Evolutionary conservation across 768 basidiomycete species (phyloP).

Genomic region (Collybia nuda): DNA sequence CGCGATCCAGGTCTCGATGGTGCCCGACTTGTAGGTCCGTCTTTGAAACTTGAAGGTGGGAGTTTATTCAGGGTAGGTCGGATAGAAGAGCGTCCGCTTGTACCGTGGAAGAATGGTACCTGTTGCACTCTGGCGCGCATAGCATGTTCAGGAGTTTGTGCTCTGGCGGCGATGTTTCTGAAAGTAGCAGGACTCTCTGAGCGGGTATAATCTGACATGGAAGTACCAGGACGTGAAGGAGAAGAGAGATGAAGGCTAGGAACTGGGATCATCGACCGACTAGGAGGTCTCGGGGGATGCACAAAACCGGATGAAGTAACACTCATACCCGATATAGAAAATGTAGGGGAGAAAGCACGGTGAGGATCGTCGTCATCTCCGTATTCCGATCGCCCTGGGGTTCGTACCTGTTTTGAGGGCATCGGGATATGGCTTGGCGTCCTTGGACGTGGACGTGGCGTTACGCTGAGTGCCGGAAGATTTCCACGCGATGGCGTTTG

Average conservation of each 20-base stretch:
- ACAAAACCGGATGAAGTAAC: slow-evolving; percentile 37
- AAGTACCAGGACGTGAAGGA: slow-evolving; percentile 68
- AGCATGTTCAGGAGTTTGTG: slow-evolving; percentile 70
- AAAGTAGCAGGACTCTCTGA: slow-evolving; percentile 45
- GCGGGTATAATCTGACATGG: slow-evolving; percentile 64
- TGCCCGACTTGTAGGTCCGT: slow-evolving; percentile 50
- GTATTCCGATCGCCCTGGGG: slow-evolving; percentile 13
- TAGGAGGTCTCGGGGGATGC: slow-evolving; percentile 73
- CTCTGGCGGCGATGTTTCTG: slow-evolving; percentile 40
- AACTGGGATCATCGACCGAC: slow-evolving; percentile 81
- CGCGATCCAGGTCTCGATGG: slow-evolving; percentile 71
- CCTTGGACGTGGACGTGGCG: slow-evolving; percentile 70
- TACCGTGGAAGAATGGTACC: slow-evolving; percentile 51
- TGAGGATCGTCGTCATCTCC: slow-evolving; percentile 38
- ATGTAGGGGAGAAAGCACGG: slow-evolving; percentile 66
- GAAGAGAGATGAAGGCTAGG: slow-evolving; percentile 71
- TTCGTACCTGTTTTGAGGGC: slow-evolving; percentile 49
- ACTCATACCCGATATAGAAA: slow-evolving; percentile 45
- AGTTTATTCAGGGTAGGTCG: slow-evolving; percentile 41
- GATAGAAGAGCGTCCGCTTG: slow-evolving; percentile 35
- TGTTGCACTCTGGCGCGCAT: slow-evolving; percentile 62
- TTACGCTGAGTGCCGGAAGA: slow-evolving; percentile 34
- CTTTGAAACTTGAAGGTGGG: slow-evolving; percentile 79
- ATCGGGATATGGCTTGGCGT: slow-evolving; percentile 81
- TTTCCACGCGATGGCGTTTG: slow-evolving; percentile 53